Evolutionary conservation across 495 filamentous ascomycete species (phyloP), one percentile per base, ranked within the genome.

Genomic region (Aspergillus taichungensis): DNA sequence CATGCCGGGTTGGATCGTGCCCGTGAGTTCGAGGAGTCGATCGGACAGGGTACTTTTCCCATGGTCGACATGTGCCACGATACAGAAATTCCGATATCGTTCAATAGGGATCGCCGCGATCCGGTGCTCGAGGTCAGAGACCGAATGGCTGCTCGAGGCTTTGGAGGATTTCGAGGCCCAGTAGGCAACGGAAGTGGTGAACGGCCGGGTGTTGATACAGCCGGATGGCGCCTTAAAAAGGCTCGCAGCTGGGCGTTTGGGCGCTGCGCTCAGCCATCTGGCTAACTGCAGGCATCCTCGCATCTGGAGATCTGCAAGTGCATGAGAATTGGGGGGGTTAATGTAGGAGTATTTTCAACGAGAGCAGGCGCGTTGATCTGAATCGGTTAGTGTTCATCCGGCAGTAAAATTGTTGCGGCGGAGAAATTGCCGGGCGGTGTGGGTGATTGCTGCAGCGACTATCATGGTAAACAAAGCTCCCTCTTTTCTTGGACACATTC

Each of bases 61-160:
- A 82, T 98, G 92, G 66, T 98, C 92, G 64, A 98, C 94, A 63
- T 98, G 92, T 5, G 92, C 92, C 43, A 98, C 92, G 57, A 98
- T 97, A 60, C 92, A 98, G 60, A 98, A 77, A 61, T 98, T 98
- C 32, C 92, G 83, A 62, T 87, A 98, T 12, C 90, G 83, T 28
- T 88, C 84, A 50, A 97, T 78, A 5, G 92, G 92, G 48, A 98
- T 95, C 1, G 76, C 82, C 8, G 84, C 73, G 42, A 98, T 97
- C 53, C 92, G 76, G 34, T 68, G 67, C 62, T 97, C 92, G 12
- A 95, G 74, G 29, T 83, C 80, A 5, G 71, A 59, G 8, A 71
- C 49, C 3, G 53, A 54, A 39, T 52, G 58, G 1, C 45, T 51
- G 1, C 49, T 24, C 3, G 44, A 27, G 6, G 41, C 46, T 28